phyloP scores from a whole-genome alignment of 768 basidiomycete species.

The Rhizopogon rudus region DNA sequence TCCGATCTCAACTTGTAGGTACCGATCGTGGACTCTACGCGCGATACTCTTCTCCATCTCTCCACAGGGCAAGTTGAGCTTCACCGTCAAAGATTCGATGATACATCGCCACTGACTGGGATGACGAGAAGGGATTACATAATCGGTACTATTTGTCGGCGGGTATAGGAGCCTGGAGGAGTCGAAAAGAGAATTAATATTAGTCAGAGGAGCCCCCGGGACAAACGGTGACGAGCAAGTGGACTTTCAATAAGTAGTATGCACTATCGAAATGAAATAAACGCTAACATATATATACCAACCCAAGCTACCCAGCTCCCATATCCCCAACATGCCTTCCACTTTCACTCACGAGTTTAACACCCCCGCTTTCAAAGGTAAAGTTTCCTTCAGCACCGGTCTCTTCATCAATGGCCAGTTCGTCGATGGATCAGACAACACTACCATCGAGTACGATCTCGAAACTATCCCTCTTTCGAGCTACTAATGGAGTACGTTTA shows the following conservation, averaged over 20 bases:
- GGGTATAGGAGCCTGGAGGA: too few species aligned
- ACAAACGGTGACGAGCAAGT: too few species aligned
- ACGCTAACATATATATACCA: constrained; percentile 13
- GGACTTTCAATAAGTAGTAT: too few species aligned
- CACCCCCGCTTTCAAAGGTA: constrained; percentile 53
- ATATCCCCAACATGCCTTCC: constrained; percentile 30
- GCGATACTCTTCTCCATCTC: neutral
- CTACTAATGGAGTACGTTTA: neutral
- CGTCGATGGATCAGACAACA: constrained; percentile 46
- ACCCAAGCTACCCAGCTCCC: neutral
- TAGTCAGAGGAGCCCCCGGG: too few species aligned
- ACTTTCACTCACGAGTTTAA: constrained; percentile 48
- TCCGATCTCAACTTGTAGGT: neutral
- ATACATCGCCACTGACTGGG: too few species aligned
- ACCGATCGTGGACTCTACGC: neutral
- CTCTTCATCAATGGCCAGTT: constrained; percentile 72
- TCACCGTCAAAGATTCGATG: too few species aligned
- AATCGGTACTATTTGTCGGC: too few species aligned
- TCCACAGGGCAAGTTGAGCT: neutral
- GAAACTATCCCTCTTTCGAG: too few species aligned
- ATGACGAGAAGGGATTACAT: too few species aligned
- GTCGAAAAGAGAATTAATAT: too few species aligned
- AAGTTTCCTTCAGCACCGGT: constrained; percentile 53
- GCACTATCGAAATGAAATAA: too few species aligned
- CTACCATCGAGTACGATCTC: constrained; percentile 65